These are phyloP conservation scores for Aspergillus transmontanensis DNA, from an alignment of 2,329 filamentous ascomycete genomes.

Conservation along the genomic window DNA sequence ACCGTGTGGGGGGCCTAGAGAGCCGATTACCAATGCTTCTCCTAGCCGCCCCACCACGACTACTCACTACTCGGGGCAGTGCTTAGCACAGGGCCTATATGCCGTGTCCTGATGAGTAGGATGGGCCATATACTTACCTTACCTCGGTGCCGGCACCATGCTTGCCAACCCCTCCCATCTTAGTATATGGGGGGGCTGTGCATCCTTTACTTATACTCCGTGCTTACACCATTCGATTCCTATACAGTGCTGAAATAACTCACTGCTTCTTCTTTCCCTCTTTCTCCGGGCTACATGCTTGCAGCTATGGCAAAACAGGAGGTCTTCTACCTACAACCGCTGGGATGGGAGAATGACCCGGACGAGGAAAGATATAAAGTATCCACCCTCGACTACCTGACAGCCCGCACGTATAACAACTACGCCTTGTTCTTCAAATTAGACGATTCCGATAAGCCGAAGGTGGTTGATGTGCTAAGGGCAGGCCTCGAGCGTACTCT, in stretches of 20 bases:
- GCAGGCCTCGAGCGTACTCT: slow-evolving; percentile 42
- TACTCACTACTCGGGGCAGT: not conserved
- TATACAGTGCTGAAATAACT: not conserved
- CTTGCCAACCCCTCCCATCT: not conserved
- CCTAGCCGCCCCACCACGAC: not conserved
- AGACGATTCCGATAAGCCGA: slow-evolving; percentile 30
- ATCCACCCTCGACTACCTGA: slow-evolving; percentile 42
- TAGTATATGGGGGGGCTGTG: not conserved
- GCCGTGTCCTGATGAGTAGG: not conserved
- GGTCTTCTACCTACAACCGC: slow-evolving; percentile 34
- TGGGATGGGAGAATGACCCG: slow-evolving; percentile 42
- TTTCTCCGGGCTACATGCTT: not conserved
- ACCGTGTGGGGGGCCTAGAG: not conserved
- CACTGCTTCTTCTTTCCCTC: not conserved
- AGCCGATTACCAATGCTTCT: not conserved
- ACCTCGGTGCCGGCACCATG: not conserved
- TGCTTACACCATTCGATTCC: not conserved
- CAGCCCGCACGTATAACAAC: slow-evolving; percentile 39
- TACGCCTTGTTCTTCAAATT: slow-evolving; percentile 46
- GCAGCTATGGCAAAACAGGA: slow-evolving; percentile 32
- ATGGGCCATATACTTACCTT: not conserved
- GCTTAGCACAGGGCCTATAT: not conserved
- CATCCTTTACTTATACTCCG: not conserved
- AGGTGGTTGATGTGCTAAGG: slow-evolving; percentile 30
- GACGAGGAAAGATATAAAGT: slow-evolving; percentile 42